phyloP scores from a whole-genome alignment of 2,329 filamentous ascomycete genomes.

The Helicocarpus griseus region DNA sequence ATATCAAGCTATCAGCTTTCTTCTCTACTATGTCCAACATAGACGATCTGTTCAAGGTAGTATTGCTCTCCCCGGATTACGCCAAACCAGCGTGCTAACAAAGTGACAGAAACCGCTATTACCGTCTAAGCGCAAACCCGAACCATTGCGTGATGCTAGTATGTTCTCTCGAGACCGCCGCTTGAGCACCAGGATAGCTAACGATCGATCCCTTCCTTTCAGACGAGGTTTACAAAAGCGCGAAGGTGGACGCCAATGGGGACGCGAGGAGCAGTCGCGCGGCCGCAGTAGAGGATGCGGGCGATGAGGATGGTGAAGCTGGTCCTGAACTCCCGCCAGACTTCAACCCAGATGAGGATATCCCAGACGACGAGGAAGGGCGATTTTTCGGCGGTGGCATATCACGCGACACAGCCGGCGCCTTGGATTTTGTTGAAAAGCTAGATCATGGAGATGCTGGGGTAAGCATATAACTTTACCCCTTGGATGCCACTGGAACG shows the following conservation, averaged over 20 bases:
- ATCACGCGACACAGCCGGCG: constrained; percentile 66
- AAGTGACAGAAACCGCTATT: constrained; percentile 38
- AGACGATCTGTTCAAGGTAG: constrained; percentile 52
- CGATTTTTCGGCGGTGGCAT: constrained; percentile 94
- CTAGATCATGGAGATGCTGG: constrained; percentile 46
- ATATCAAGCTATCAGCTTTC: too few species aligned
- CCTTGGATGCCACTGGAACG: background rate
- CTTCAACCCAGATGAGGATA: constrained; percentile 47
- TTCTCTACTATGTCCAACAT: constrained; percentile 45
- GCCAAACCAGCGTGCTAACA: constrained; percentile 12
- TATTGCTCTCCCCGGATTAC: constrained; percentile 11
- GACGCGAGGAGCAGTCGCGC: constrained; percentile 40
- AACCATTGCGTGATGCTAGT: constrained; percentile 44
- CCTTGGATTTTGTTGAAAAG: constrained; percentile 78
- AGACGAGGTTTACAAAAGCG: constrained; percentile 51
- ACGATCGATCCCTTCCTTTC: constrained; percentile 9
- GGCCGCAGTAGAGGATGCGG: constrained; percentile 39
- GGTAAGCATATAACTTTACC: constrained; percentile 19
- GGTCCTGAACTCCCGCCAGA: constrained; percentile 49
- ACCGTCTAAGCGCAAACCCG: constrained; percentile 50
- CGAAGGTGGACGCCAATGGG: constrained; percentile 43
- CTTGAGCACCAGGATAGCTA: constrained; percentile 3
- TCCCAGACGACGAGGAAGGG: constrained; percentile 75
- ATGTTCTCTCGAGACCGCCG: constrained; percentile 14
- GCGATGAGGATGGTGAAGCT: constrained; percentile 39